These are phyloP conservation scores for Penicillium egyptiacum DNA, from an alignment of 495 filamentous ascomycete genomes.

Conservation along the genomic window DNA sequence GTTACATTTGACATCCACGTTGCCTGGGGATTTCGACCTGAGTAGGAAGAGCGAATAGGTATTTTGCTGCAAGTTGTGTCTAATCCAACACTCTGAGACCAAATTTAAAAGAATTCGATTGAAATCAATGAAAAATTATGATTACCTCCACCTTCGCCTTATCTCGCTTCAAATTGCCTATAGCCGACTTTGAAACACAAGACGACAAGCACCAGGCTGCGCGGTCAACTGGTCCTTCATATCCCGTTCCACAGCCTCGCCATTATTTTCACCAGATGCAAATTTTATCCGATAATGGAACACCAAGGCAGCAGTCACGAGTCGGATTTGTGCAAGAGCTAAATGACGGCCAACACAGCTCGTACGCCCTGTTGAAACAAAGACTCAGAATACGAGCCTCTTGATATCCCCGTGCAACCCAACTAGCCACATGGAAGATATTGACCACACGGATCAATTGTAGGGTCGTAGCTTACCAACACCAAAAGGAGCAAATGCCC, in stretches of 20 bases:
- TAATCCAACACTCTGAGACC: too few relatives aligned
- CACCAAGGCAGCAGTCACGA: constrained; percentile 31
- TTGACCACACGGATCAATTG: background rate
- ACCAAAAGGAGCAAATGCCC: constrained; percentile 52
- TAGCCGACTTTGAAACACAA: constrained; percentile 5
- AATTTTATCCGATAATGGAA: constrained; percentile 37
- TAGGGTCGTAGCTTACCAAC: constrained; percentile 23
- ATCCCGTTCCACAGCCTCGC: constrained; percentile 34
- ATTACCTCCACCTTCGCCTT: background rate
- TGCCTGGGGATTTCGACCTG: constrained; percentile 5
- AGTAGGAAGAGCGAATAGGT: background rate
- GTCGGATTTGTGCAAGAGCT: constrained; percentile 46
- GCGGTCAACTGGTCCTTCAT: constrained; percentile 46
- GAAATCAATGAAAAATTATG: background rate
- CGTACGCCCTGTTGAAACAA: constrained; percentile 38
- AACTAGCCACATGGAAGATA: background rate
- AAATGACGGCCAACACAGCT: constrained; percentile 53
- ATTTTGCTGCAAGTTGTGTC: background rate
- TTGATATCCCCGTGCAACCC: background rate
- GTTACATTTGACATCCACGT: constrained; percentile 12
- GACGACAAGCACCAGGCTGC: constrained; percentile 20
- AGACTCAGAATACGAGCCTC: background rate
- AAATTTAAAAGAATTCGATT: background rate
- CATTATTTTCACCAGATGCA: constrained; percentile 38
- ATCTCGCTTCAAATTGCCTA: background rate